Evolutionary conservation across 352 stramenopile species (phyloP), one percentile per base, ranked within the genome.

Genomic region (Globisporangium emineosum): DNA sequence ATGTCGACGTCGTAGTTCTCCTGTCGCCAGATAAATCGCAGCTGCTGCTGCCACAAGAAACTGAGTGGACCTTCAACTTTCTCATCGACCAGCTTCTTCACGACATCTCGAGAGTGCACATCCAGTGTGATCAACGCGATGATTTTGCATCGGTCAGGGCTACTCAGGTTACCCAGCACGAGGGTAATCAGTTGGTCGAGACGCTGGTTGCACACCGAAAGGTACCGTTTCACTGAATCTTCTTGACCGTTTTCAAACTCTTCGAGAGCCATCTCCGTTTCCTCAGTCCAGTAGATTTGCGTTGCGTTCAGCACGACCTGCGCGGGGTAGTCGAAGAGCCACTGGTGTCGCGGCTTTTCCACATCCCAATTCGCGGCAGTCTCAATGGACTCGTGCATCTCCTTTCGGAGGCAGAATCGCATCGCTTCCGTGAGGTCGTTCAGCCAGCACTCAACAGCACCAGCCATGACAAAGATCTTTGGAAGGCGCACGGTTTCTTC

Each of bases 71-170:
- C 86, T 75, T 95, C 87, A n/a, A 94, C 86, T 62, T 96, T 95
- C 35, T 94, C 87, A 27, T 94, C 85, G 8, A 96, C 83, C 4
- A 96, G 79, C 40, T 83, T 89, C 63, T 93, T 92, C 23, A 98
- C 95, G 3, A 98, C 93, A 66, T 98, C 94, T 23, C 93, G 86
- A 13, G 93, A 97, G 77, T 98, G 94, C 32, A 98, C 95, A 65
- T 98, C 94, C n/a, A 98, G 82, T 1, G 94, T 98, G 61, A 98
- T 98, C n/a, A 98, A 70, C 58, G 94, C 87, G n/a, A 98, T 97
- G 35, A 98, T 94, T 62, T 98, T 98, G 64, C 91, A 96, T 0
- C 94, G 85, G 71, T 98, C 93, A 0, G 91, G 79, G 35, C 87
- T 93, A 3, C 81, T 91, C 2, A 98, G 69, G 43, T 96, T 86